Conservation (phyloP, 495 filamentous ascomycete species). For the Podospora didyma region DNA sequence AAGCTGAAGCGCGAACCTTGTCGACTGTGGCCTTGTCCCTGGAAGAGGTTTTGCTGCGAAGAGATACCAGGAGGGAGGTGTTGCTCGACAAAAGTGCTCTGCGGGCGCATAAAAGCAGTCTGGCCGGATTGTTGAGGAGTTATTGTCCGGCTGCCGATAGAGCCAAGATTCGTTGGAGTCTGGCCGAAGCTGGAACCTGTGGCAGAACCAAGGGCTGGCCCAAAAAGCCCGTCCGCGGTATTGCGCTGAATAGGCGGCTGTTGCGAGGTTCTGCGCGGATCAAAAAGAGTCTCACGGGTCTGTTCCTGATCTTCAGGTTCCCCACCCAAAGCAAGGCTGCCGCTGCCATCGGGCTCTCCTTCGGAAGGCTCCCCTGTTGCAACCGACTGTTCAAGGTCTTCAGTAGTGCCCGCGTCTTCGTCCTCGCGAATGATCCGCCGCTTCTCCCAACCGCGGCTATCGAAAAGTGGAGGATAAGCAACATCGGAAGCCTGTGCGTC, state of each 20-base stretch:
- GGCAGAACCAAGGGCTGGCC: constrained; percentile 46
- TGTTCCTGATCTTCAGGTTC: constrained; percentile 76
- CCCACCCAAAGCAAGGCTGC: constrained; percentile 81
- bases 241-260: constrained; percentile 71
- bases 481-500: constrained; percentile 23
- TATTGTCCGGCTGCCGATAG: constrained; percentile 61
- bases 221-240: constrained; percentile 50
- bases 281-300: constrained; percentile 47
- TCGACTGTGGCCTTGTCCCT: constrained; percentile 74
- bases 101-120: constrained; percentile 60
- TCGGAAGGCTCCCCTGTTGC: constrained; percentile 39
- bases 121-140: constrained; percentile 85
- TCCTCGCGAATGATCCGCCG: constrained; percentile 68
- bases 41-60: constrained; percentile 55
- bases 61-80: constrained; percentile 44
- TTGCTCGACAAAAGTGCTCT: constrained; percentile 57
- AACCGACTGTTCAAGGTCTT: constrained; percentile 50
- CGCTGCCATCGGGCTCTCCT: constrained; percentile 65
- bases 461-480: constrained; percentile 71
- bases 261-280: constrained; percentile 54
- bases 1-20: constrained; percentile 89
- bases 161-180: constrained; percentile 42
- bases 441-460: constrained; percentile 70
- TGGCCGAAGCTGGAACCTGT: constrained; percentile 49
- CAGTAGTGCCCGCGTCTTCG: constrained; percentile 57